These are phyloP conservation scores for Macroventuria anomochaeta DNA, from an alignment of 2,329 filamentous ascomycete genomes.

Conservation along the genomic window DNA sequence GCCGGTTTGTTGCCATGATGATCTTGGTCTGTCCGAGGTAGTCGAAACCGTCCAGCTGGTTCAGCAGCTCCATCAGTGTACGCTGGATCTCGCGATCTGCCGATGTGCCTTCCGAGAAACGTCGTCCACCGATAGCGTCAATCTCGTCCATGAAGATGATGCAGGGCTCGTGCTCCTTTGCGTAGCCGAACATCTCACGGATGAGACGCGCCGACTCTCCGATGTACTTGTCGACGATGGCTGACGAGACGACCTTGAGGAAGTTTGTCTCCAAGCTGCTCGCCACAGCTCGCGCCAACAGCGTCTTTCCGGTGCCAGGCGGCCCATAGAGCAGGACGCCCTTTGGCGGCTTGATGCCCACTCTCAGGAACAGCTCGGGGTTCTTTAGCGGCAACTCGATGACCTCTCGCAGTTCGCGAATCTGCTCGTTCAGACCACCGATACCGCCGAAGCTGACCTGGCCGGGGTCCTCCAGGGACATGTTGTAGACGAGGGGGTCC, in stretches of 20 bases:
- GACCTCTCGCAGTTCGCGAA: constrained; percentile 94
- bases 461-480: constrained; percentile 97
- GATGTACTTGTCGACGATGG: constrained; percentile 99
- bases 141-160: constrained; percentile 99
- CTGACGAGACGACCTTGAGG: constrained; percentile 96
- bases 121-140: constrained; percentile 93
- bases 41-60: constrained; percentile 98
- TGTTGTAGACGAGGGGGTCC: constrained; percentile 98
- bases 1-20: constrained; percentile 99
- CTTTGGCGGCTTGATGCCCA: constrained; percentile 98
- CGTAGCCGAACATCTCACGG: constrained; percentile 99
- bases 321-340: constrained; percentile 95
- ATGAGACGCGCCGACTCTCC: constrained; percentile 97
- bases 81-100: constrained; percentile 98
- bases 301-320: constrained; percentile 94
- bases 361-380: constrained; percentile 93
- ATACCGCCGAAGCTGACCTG: constrained; percentile 98
- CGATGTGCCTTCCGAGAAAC: constrained; percentile 96
- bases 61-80: constrained; percentile 97
- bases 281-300: constrained; percentile 91
- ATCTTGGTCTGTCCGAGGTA: constrained; percentile 99
- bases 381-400: constrained; percentile 99
- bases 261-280: constrained; percentile 98
- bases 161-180: constrained; percentile 98
- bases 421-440: constrained; percentile 97